Conservation (phyloP, 768 basidiomycete genomes). For the Mycena latifolia region DNA sequence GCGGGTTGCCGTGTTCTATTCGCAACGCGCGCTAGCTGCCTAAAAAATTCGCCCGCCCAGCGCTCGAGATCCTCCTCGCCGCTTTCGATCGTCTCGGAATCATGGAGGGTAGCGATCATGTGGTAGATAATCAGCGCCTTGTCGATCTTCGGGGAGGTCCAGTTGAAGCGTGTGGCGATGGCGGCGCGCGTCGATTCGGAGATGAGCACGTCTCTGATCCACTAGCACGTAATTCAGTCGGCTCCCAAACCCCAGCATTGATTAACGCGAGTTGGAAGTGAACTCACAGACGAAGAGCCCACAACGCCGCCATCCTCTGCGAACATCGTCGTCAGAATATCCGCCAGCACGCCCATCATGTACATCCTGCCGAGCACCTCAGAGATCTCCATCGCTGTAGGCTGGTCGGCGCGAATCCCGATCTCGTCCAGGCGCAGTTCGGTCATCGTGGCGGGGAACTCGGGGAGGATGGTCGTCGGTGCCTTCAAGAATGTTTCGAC, state of each 20-base stretch:
- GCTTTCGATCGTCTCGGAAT: not conserved
- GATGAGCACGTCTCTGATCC: conserved; percentile 3
- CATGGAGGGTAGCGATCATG: conserved; percentile 2
- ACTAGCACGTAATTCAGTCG: not conserved
- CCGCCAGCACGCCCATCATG: conserved; percentile 2
- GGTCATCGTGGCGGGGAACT: conserved; percentile 4
- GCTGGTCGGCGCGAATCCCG: too few species aligned
- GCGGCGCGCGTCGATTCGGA: not conserved
- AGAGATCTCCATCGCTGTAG: not conserved
- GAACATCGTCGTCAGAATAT: conserved; percentile 5
- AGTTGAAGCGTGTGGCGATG: conserved; percentile 8
- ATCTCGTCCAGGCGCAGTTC: not conserved
- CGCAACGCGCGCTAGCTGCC: conserved; percentile 14
- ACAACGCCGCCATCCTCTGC: conserved; percentile 4
- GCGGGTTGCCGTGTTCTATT: not conserved
- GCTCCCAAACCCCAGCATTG: not conserved
- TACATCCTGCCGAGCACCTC: conserved; percentile 6
- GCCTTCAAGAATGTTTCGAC: not conserved
- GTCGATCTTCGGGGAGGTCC: not conserved
- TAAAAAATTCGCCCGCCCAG: conserved; percentile 19
- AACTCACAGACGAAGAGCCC: conserved; percentile 1
- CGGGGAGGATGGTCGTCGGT: conserved; percentile 8
- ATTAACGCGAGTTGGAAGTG: not conserved
- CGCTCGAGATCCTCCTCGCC: conserved; percentile 10
- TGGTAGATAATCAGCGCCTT: conserved; percentile 2